Percentiles rank a stretch among this genome's conserved stretches.
phyloP scores from a whole-genome alignment of 257 asterid species.

The Perilla frutescens region DNA sequence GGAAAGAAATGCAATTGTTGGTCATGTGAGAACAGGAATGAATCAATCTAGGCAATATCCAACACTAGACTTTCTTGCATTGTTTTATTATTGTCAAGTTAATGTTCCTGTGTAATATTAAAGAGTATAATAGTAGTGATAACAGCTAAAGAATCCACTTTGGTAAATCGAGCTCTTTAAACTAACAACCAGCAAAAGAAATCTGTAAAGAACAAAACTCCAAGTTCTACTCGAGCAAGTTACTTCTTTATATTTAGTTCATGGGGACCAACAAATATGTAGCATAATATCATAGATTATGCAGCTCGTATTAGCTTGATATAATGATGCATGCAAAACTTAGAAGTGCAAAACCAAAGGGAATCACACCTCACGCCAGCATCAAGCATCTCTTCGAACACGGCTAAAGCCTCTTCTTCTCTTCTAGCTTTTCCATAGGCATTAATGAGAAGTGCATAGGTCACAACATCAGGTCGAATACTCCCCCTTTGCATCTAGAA shows the following conservation, averaged over 20 bases:
- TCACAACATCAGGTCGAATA: slow-evolving; percentile 88
- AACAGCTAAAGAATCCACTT: not conserved
- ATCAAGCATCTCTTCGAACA: slow-evolving; percentile 99
- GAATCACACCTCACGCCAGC: slow-evolving; percentile 83
- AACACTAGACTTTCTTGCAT: not conserved
- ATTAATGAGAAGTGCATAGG: slow-evolving; percentile 79
- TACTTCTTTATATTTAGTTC: too few relatives aligned
- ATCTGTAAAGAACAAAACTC: not conserved
- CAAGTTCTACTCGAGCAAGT: not conserved
- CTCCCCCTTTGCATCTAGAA: slow-evolving; percentile 86
- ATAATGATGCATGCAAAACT: slow-evolving; percentile 5
- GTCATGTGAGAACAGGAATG: slow-evolving; percentile 1
- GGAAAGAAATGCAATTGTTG: slow-evolving; percentile 34
- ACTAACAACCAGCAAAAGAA: not conserved
- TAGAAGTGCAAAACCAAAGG: slow-evolving; percentile 17
- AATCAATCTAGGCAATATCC: slow-evolving; percentile 16
- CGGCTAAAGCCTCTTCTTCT: slow-evolving; percentile 98
- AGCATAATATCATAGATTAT: not conserved
- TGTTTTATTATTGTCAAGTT: not conserved
- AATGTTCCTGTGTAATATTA: slow-evolving; percentile 9
- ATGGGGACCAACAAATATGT: not conserved
- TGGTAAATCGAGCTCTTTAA: not conserved
- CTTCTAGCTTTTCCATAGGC: slow-evolving; percentile 99
- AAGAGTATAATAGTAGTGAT: not conserved
- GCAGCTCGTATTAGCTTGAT: not conserved